These are phyloP conservation scores for Phaeophleospora eucalypticola DNA, from an alignment of 2,329 filamentous ascomycete genomes.

Conservation along the genomic window DNA sequence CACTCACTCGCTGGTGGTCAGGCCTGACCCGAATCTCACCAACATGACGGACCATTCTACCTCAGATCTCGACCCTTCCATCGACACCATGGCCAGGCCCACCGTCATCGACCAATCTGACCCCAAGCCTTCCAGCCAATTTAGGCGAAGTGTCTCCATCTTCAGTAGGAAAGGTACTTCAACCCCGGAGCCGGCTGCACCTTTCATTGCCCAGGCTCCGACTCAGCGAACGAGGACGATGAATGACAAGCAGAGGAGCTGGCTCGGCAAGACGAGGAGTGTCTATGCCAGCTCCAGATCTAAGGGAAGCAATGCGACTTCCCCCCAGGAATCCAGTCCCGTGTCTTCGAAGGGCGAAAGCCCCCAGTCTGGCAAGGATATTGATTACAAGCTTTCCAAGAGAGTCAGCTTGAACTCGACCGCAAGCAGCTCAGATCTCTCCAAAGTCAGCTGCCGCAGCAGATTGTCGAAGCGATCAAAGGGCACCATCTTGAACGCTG, in stretches of 20 bases:
- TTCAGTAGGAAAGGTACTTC: conserved; percentile 34
- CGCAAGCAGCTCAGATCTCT: neutral
- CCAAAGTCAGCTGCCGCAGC: neutral
- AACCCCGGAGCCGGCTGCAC: conserved; percentile 21
- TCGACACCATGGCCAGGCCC: neutral
- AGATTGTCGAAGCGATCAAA: conserved; percentile 6
- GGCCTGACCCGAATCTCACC: neutral
- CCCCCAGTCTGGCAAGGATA: neutral
- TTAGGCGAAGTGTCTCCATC: conserved; percentile 33
- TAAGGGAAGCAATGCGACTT: conserved; percentile 7
- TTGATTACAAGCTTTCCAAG: neutral
- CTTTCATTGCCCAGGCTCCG: conserved; percentile 20
- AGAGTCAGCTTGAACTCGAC: neutral
- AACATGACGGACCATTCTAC: conserved; percentile 1
- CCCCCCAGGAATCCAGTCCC: neutral
- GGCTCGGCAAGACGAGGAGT: conserved; percentile 20
- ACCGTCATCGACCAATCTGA: neutral
- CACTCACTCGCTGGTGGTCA: conserved; percentile 1
- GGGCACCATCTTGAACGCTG: conserved; percentile 32
- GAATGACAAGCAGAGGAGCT: conserved; percentile 23
- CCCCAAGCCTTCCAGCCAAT: conserved; percentile 3
- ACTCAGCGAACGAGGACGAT: conserved; percentile 17
- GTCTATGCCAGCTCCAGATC: neutral
- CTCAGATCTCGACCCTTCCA: conserved; percentile 2
- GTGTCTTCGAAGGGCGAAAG: neutral